Evolutionary conservation across 2,329 filamentous ascomycete genomes (phyloP).

Genomic region (Pseudocercospora fijiensis): DNA sequence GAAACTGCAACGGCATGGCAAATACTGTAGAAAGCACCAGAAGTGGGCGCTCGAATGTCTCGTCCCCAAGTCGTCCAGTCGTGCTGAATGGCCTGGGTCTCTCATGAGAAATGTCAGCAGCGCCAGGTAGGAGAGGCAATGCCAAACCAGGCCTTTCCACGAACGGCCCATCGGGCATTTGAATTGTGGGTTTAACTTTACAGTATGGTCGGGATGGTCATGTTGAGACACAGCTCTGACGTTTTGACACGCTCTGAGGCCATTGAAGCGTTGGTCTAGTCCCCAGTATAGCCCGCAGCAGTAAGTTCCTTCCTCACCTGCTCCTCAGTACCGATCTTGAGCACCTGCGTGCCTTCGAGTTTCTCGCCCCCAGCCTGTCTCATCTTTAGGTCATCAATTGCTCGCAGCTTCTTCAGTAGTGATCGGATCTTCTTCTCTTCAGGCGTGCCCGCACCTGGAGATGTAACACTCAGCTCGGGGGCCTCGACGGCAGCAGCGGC

Average conservation of each 20-base stretch:
- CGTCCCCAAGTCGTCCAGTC: not conserved
- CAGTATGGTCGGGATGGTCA: not conserved
- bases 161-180: not conserved
- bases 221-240: not conserved
- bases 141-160: not conserved
- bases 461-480: conserved; percentile 55
- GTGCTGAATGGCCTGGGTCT: not conserved
- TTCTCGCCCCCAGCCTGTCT: conserved; percentile 91
- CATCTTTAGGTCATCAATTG: conserved; percentile 98
- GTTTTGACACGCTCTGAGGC: not conserved
- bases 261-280: conserved; percentile 10
- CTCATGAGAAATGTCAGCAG: not conserved
- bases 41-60: not conserved
- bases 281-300: conserved; percentile 32
- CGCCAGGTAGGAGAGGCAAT: not conserved
- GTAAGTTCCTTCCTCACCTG: conserved; percentile 76
- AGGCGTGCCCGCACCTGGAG: conserved; percentile 61
- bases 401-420: conserved; percentile 93
- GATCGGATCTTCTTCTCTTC: conserved; percentile 92
- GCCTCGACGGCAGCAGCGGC: conserved; percentile 16
- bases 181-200: not conserved
- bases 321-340: conserved; percentile 92
- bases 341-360: conserved; percentile 95
- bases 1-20: not conserved
- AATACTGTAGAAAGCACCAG: not conserved